These are phyloP conservation scores for Penicillium herquei DNA, from an alignment of 495 filamentous ascomycete species.

Conservation along the genomic window DNA sequence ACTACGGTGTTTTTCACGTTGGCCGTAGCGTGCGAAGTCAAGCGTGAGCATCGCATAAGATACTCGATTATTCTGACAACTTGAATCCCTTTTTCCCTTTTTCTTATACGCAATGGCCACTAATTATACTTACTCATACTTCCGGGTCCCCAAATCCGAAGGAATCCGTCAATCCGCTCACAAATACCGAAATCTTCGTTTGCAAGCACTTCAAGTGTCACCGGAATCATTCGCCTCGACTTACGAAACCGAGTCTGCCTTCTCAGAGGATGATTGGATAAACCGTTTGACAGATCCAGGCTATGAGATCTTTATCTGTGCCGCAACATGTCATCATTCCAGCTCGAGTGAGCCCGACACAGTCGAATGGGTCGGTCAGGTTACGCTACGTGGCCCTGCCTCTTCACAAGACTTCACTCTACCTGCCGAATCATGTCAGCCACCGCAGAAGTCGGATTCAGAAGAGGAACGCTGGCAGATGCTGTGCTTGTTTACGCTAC, in stretches of 20 bases:
- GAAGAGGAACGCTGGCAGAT: conserved; percentile 35
- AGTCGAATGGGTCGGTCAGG: conserved; percentile 29
- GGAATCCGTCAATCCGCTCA: conserved; percentile 16
- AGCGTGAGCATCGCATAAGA: background rate
- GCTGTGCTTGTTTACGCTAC: conserved; percentile 31
- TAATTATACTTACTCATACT: conserved; percentile 16
- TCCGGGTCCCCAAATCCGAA: conserved; percentile 18
- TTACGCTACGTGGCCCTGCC: conserved; percentile 29
- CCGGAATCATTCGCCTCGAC: conserved; percentile 33
- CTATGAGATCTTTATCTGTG: conserved; percentile 29
- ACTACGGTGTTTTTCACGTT: conserved; percentile 11
- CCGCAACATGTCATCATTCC: conserved; percentile 10
- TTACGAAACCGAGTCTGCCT: conserved; percentile 28
- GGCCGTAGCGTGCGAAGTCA: conserved; percentile 3
- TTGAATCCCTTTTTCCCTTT: too few relatives aligned
- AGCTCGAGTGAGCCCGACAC: conserved; percentile 1
- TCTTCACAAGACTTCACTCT: conserved; percentile 16
- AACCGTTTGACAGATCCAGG: conserved; percentile 13
- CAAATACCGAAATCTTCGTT: conserved; percentile 29
- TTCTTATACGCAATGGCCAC: conserved; percentile 1
- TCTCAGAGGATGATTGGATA: conserved; percentile 26
- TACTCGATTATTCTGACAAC: background rate
- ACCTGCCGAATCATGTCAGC: conserved; percentile 19
- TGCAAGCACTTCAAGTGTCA: conserved; percentile 15
- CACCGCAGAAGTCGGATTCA: conserved; percentile 8